Percentiles rank a stretch among this genome's conserved stretches.
phyloP scores from a whole-genome alignment of 768 basidiomycete species.

The Psilocybe cubensis region DNA sequence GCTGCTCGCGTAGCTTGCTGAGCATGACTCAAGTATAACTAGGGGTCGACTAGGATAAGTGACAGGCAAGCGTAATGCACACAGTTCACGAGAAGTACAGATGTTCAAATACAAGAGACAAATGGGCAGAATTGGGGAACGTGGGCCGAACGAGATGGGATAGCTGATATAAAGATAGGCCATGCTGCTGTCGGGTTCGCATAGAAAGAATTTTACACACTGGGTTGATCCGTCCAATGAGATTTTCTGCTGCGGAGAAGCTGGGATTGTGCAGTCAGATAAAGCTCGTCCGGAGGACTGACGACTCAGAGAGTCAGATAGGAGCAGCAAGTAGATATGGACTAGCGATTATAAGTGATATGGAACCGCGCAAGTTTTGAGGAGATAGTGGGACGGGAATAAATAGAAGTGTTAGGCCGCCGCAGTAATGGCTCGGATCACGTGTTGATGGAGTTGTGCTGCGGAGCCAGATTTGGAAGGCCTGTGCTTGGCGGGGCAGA shows the following conservation, averaged over 20 bases:
- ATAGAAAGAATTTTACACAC: neutral
- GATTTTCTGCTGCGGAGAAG: constrained; percentile 1
- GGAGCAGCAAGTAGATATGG: neutral
- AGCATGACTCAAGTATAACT: neutral
- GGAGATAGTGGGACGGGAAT: neutral
- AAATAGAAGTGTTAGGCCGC: neutral
- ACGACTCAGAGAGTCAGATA: neutral
- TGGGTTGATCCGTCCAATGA: constrained; percentile 3
- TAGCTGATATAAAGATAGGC: neutral
- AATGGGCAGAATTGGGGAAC: neutral
- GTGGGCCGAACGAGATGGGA: neutral
- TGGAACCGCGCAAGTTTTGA: neutral
- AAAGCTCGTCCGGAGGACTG: neutral
- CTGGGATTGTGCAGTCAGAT: neutral
- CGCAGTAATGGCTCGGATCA: constrained; percentile 4
- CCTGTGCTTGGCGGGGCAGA: constrained; percentile 7
- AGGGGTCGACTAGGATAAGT: neutral
- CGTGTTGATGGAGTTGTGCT: constrained; percentile 20
- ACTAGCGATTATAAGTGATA: neutral
- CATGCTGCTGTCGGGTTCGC: constrained; percentile 2
- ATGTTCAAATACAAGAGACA: neutral
- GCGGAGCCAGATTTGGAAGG: constrained; percentile 18
- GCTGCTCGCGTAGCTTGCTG: neutral
- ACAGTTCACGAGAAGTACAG: neutral
- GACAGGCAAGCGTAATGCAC: neutral